Conservation (phyloP, 2,329 filamentous ascomycete species). For the Cyphellophora attinorum region DNA sequence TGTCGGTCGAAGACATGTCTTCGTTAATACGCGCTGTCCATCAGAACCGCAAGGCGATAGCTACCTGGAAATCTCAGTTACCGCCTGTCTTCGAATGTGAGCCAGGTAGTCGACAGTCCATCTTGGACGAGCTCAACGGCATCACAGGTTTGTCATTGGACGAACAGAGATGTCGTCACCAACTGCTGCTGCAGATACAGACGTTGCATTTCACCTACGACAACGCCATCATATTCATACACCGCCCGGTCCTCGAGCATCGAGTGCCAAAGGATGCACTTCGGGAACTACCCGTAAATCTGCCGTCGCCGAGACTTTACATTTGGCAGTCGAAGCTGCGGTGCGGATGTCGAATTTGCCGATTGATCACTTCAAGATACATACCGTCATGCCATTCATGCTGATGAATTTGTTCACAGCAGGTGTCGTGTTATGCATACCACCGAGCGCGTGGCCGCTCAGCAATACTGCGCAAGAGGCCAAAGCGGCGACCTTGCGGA, state of each 20-base stretch:
- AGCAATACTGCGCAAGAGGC: constrained; percentile 21
- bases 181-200: constrained; percentile 13
- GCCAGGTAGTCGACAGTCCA: neutral
- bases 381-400: constrained; percentile 19
- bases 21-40: neutral
- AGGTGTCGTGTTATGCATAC: constrained; percentile 21
- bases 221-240: constrained; percentile 17
- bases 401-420: constrained; percentile 18
- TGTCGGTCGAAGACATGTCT: constrained; percentile 1
- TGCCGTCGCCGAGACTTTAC: too few species aligned
- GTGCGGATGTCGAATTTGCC: constrained; percentile 22
- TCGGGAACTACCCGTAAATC: too few species aligned
- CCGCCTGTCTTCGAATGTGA: constrained; percentile 2
- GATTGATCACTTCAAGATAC: constrained; percentile 19
- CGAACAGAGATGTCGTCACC: too few species aligned
- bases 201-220: constrained; percentile 20
- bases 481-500: constrained; percentile 22
- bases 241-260: constrained; percentile 20
- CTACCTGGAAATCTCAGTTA: neutral
- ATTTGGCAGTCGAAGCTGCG: constrained; percentile 19
- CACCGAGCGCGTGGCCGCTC: constrained; percentile 21
- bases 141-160: constrained; percentile 4
- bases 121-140: neutral
- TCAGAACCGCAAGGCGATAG: neutral
- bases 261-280: constrained; percentile 4